Evolutionary conservation across 2,329 filamentous ascomycete genomes (phyloP), one percentile per base, ranked within the genome.

Genomic region (Xylaria sp.): DNA sequence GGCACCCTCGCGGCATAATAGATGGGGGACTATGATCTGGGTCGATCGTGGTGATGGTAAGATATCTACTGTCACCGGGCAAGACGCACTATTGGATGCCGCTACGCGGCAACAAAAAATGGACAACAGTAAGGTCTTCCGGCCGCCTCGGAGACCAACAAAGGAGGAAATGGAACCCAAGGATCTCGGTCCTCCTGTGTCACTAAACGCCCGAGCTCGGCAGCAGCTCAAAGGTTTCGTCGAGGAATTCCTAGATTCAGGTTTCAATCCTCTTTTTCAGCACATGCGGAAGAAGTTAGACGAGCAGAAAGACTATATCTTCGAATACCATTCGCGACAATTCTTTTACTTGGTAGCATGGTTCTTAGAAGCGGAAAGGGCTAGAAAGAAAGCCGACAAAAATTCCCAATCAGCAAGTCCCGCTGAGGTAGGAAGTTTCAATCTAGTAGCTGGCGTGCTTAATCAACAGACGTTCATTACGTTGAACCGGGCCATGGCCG

Each of bases 21-120:
- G 96, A 39, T 99, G 98, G 76, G 96, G 96, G 2, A 97, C 94
- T 11, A 98, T 98, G 93, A 90, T 98, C 39, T 98, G 95, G 94
- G 89, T 99, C 45, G 93, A 97, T 81, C 86, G 94, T 64, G 92
- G 94, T 57, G 92, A 94, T 73, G 90, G 92, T 59, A 94, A 94
- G 75, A 88, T 96, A 74, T 92, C 93, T 0, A 94, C 94, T 0
- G 87, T 99, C 1, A 94, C 94, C 0, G 96, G 96, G 0, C 95
- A 98, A 77, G 91, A 94, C 74, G 92, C 92, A 4, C 86, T 99
- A 53, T 87, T 89, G 2, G 90, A 93, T 74, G 87, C 89, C 6
- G 86, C 92, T 8, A 87, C 88, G 47, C 91, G 92, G 6, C 87
- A 97, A 72, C 86, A 92, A 59, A 97, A 97, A 78, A 94, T 99